A percentile compares a stretch with the other conserved stretches of the same genome.
Conservation (phyloP, 495 filamentous ascomycete genomes). For the Aspergillus carlsbadensis region DNA sequence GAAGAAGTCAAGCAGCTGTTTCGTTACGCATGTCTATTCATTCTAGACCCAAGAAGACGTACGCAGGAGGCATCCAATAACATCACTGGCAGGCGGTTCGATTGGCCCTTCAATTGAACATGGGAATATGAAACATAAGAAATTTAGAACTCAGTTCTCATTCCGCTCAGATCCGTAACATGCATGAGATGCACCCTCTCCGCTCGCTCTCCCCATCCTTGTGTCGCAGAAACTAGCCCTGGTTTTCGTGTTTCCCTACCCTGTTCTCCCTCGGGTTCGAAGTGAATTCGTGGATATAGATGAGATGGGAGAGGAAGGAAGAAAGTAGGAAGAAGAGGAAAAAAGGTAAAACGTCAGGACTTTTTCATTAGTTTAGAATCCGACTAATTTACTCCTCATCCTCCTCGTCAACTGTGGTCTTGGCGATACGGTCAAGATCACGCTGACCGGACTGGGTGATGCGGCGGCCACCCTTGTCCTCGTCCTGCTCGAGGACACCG, state of each 20-base stretch:
- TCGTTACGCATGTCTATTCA: slow-evolving; percentile 9
- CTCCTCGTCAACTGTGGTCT: slow-evolving; percentile 53
- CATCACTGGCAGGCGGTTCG: background rate
- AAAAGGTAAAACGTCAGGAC: slow-evolving; percentile 37
- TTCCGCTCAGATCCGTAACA: slow-evolving; percentile 17
- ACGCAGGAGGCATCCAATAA: background rate
- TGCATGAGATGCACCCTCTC: slow-evolving; percentile 11
- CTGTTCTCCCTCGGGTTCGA: slow-evolving; percentile 4
- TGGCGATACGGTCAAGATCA: slow-evolving; percentile 89
- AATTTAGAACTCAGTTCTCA: slow-evolving; percentile 20
- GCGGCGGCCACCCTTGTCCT: slow-evolving; percentile 94
- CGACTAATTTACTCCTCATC: slow-evolving; percentile 48
- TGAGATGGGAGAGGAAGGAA: slow-evolving; percentile 12
- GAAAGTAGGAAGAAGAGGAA: slow-evolving; percentile 9
- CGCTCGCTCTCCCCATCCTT: background rate
- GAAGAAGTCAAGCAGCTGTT: background rate
- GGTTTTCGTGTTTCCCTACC: background rate
- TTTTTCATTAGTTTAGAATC: slow-evolving; percentile 35
- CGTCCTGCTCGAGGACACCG: slow-evolving; percentile 91
- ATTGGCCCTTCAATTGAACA: slow-evolving; percentile 15
- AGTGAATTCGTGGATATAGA: slow-evolving; percentile 1
- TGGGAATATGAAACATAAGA: slow-evolving; percentile 18
- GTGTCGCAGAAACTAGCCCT: slow-evolving; percentile 9
- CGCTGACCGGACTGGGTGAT: slow-evolving; percentile 97
- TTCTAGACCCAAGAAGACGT: slow-evolving; percentile 3